Base-by-base conservation (phyloP, 1,284 basidiomycete species). In the Wallemia ichthyophaga region DNA sequence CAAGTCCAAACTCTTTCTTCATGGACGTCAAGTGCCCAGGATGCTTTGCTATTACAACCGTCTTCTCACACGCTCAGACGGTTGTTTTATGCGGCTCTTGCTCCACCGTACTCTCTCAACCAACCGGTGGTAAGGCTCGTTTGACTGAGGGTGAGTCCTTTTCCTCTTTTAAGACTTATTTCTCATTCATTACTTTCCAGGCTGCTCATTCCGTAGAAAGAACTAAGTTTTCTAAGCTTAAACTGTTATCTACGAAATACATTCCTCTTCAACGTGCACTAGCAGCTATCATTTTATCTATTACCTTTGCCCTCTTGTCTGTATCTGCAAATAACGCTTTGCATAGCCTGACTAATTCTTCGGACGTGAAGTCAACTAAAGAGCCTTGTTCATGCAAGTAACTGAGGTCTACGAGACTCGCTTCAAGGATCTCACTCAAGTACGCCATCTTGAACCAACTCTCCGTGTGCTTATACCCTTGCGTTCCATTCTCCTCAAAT, bases 21-120 rank as follows among this genome's bases (percentile, higher is more conserved):
- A 98, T 98, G 94, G 94, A 99, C 71, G 91, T 98, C 69, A 98
- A 98, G 76, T 98, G 92, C 77, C 84, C 92, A 69, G 85, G 85
- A 64, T 92, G 87, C 78, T 89, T 92, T 71, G 80, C 83, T 67
- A 91, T 92, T 72, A 88, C 85, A 64, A 88, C 85, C 63, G 86
- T 92, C 66, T 92, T 92, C 78, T 89, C 86, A 64, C 86, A 92
- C 71, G 87, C 87, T 53, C 86, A 89, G 72, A 87, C 85, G 62
- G 88, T 92, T 59, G 88, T 92, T 57, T 73, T 85, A 64, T 98
- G 92, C 73, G 81, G 80, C 64, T 83, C 86, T 60, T 99, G 92
- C 78, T 80, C 85, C 62, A 86, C 83, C 67, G 86, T 96, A 63
- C 78, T 99, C 65, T 95, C 88, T 79, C 92, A 96, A 73, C 94